Percentiles rank a stretch among this genome's conserved stretches.
Evolutionary conservation across 441 rosid species (phyloP).

Genomic region (Mallotus japonicus): DNA sequence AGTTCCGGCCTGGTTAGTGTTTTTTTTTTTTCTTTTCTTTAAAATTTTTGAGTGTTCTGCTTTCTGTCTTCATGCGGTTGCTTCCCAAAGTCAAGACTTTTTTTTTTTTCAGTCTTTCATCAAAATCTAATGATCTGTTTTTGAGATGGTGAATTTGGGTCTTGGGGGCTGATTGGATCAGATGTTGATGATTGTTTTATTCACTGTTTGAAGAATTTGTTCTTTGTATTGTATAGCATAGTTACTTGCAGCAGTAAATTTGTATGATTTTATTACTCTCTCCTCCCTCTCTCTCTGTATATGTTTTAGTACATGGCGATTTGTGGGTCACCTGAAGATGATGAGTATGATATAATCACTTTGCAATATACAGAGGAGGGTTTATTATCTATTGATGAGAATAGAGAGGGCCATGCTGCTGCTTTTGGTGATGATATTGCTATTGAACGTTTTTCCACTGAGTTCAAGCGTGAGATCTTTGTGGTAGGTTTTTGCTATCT

Average conservation of each 20-base stretch:
- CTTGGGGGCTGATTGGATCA: too few species aligned
- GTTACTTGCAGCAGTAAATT: too few species aligned
- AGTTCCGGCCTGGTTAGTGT: neutral
- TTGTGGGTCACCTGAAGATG: slow-evolving; percentile 83
- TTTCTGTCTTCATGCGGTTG: neutral
- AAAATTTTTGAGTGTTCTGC: neutral
- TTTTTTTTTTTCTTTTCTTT: neutral
- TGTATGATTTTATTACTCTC: too few species aligned
- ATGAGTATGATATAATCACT: slow-evolving; percentile 81
- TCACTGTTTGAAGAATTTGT: too few species aligned
- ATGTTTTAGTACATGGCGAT: slow-evolving; percentile 61
- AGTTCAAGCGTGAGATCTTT: slow-evolving; percentile 84
- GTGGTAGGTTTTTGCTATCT: slow-evolving; percentile 47
- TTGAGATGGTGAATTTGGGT: too few species aligned
- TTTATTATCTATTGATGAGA: slow-evolving; percentile 81
- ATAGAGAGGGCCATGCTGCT: slow-evolving; percentile 75
- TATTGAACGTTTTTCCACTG: slow-evolving; percentile 88
- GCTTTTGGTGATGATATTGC: slow-evolving; percentile 98
- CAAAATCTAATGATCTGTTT: too few species aligned
- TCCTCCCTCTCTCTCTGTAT: neutral
- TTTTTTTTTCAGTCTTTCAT: too few species aligned
- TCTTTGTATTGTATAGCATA: too few species aligned
- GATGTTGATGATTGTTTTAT: too few species aligned
- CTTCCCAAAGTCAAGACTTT: too few species aligned
- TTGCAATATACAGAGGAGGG: slow-evolving; percentile 94